Conservation (phyloP, 306 rosid genomes). For the Lotus japonicus region DNA sequence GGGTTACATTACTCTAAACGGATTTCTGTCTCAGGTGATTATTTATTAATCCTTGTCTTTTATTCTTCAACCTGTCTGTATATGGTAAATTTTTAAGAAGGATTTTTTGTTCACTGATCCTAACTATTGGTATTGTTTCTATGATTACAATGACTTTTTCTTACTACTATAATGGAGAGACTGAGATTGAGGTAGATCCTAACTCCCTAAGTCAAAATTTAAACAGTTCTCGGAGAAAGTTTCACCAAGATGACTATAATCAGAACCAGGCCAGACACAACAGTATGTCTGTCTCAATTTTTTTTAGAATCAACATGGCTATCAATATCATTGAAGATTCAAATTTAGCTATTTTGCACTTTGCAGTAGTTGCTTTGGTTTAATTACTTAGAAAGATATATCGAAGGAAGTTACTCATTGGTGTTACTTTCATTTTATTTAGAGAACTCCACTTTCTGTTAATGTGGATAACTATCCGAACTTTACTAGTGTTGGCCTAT, state of each 20-base stretch:
- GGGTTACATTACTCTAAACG: constrained; percentile 62
- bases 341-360: no score
- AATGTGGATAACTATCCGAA: not conserved
- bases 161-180: not conserved
- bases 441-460: no score
- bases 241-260: not conserved
- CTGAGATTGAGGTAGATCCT: constrained; percentile 8
- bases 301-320: constrained; percentile 1
- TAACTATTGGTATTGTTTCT: not conserved
- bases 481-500: not conserved
- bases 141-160: not conserved
- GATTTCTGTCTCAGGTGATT: constrained; percentile 70
- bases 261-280: not conserved
- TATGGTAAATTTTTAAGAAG: not conserved
- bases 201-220: not conserved
- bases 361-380: no score
- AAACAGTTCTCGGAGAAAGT: not conserved
- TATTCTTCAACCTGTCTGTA: constrained; percentile 14
- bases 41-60: constrained; percentile 10
- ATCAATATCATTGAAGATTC: not conserved
- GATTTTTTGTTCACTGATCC: not conserved
- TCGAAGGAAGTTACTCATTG: no score
- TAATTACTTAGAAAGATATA: no score
- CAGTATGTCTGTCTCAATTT: not conserved
- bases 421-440: no score